These are phyloP conservation scores for Salisapilia sapeloensis DNA, from an alignment of 352 stramenopile genomes.

Conservation along the genomic window DNA sequence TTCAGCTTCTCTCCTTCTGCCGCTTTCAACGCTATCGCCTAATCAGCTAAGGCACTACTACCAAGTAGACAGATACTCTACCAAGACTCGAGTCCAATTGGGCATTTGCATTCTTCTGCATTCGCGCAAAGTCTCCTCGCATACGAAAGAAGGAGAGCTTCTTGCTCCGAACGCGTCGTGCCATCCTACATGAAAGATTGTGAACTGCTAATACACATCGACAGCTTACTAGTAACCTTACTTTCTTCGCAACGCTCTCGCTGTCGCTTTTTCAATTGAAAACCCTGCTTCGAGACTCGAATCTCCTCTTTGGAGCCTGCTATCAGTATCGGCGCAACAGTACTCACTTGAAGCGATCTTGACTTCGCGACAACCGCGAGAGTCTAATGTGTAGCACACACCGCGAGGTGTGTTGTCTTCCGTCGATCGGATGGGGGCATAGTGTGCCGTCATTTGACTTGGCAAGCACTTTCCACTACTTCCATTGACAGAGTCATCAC, in stretches of 20 bases:
- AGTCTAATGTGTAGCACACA: slow-evolving; percentile 59
- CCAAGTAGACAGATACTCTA: background rate
- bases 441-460: no score
- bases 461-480: slow-evolving; percentile 2
- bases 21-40: slow-evolving; percentile 23
- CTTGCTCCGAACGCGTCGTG: no score
- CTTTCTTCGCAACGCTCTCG: slow-evolving; percentile 36
- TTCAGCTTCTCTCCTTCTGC: slow-evolving; percentile 53
- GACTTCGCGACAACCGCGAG: slow-evolving; percentile 35
- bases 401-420: slow-evolving; percentile 15
- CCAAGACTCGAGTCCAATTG: background rate
- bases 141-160: slow-evolving; percentile 23
- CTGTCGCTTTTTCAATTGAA: slow-evolving; percentile 36
- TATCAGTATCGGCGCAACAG: no score
- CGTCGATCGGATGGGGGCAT: background rate
- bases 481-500: background rate
- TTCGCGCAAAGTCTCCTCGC: slow-evolving; percentile 25
- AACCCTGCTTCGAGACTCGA: no score
- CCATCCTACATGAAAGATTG: no score
- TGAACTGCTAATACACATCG: no score
- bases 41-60: background rate
- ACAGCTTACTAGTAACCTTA: slow-evolving; percentile 6
- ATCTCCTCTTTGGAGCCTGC: no score
- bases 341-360: slow-evolving; percentile 73
- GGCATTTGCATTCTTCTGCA: slow-evolving; percentile 9